Base-by-base conservation (phyloP, 2,329 filamentous ascomycete genomes). In the Penicillium verrucosum region DNA sequence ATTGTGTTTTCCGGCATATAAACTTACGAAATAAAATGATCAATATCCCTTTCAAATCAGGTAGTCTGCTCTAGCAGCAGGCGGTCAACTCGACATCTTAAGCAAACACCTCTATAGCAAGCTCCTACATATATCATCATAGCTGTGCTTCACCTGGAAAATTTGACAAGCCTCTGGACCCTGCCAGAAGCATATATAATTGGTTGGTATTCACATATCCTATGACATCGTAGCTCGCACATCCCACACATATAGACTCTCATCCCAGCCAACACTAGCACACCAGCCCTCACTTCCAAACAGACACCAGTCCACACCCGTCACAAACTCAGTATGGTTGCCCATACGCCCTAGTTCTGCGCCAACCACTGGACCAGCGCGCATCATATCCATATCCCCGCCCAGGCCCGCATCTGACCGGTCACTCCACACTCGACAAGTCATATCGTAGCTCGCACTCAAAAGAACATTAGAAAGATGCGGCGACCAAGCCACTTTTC, bases 361-460 rank as follows among this genome's bases (percentile, higher is more conserved):
- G 1, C 89, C 90, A 40, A 85, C 77, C 16, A 69, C 61, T 37
- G 73, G 70, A 67, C 75, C 52, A 69, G 73, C 45, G 70, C 70
- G 72, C 74, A 75, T 75, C 7, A 68, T 36, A 61, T 77, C 74
- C 23, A 62, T 58, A 62, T 76, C 73, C 5, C 70, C 73, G 25
- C 67, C 66, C 0, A 57, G 58, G 5, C 56, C 60, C 9, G 77
- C 61, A 67, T 73, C 62, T 36, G 80, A 84, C n/a, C 85, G 89
- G 70, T 97, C 94, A 11, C 87, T 91, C 94, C 94, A 99, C 48
- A 97, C 81, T 32, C 94, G 85, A 64, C 94, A 95, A 6, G 90
- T 96, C 94, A 99, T 99, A 75, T 99, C 94, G 74, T 99, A 99
- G 70, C 92, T 94, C 1, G 90, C 93, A 65, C 87, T 94, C 41